Base-by-base conservation (phyloP, 805 yeast genomes). In the Kodamaea leandrae region DNA sequence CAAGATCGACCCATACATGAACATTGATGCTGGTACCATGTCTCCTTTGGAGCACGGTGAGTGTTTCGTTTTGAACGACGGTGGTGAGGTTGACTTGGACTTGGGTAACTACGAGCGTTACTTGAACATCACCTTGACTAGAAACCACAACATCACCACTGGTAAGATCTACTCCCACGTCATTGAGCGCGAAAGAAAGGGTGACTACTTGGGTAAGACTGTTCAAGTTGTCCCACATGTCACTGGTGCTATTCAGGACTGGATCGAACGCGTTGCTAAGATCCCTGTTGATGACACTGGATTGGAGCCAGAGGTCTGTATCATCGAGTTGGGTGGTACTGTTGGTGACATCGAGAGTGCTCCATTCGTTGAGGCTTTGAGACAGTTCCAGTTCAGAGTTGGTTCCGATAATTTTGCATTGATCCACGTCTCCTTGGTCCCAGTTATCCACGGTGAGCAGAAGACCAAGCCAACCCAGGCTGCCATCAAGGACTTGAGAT, bases 381-480 rank as follows among this genome's bases (percentile, higher is more conserved):
- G 99, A 75, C 99, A 93, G 70, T 93, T 93, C 71, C 99, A 93
- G 74, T 93, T 93, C 72, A 82, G 96, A 61, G 98, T 91, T 46
- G 98, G 98, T 14, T 71, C 74, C 43, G 96, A 88, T 51, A 93
- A 87, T 69, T 93, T 93, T 68, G 95, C 97, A 14, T 76, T 93
- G 61, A 87, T 91, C 56, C 99, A 93, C 56, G 99, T 93, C 36
- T 91, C 98, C 33, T 74, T 93, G 49, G 98, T 93, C 36, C 98
- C 98, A 34, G 98, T 93, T 37, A 91, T 93, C 58, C 96, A 90
- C 54, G 99, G 98, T 48, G 99, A 93, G 73, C 96, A 93, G 67
- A 93, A 93, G 76, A 93, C 99, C 32, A 93, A 93, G 68, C 99
- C 99, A 44, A 93, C 99, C 9, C 99, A 93, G 72, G 99, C 98